phyloP scores from a whole-genome alignment of 805 yeast species.

The Teunomyces panamensis region DNA sequence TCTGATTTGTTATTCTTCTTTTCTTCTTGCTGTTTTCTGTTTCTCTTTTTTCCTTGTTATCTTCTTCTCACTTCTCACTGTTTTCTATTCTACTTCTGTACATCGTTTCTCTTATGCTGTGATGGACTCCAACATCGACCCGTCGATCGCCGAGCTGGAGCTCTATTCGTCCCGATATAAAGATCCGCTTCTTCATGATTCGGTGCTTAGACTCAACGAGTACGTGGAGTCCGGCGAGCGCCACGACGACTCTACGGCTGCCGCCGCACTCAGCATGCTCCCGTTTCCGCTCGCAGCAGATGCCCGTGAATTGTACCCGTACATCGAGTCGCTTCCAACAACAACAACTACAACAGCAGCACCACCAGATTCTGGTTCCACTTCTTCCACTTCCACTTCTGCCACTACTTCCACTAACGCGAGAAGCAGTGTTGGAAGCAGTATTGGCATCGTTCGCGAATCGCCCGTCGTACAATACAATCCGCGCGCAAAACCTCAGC shows the following conservation, averaged over 20 bases:
- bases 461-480: constrained; percentile 26
- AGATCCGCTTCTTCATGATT: constrained; percentile 2
- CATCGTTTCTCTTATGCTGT: background rate
- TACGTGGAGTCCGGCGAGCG: constrained; percentile 9
- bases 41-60: background rate
- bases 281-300: constrained; percentile 11
- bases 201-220: constrained; percentile 15
- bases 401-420: too few species aligned
- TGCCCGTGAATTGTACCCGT: constrained; percentile 1
- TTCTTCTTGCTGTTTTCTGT: too few species aligned
- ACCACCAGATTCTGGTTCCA: background rate
- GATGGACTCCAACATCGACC: constrained; percentile 19
- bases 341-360: background rate
- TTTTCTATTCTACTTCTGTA: background rate
- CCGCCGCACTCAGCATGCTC: constrained; percentile 21
- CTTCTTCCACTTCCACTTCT: background rate
- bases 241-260: constrained; percentile 12
- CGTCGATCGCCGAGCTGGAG: constrained; percentile 16
- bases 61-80: background rate
- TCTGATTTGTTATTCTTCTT: too few species aligned
- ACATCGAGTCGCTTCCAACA: background rate
- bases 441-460: background rate
- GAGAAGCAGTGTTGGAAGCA: background rate
- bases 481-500: constrained; percentile 28
- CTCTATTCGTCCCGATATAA: constrained; percentile 10